Conservation (phyloP, 805 yeast species). For the Wickerhamiella occidentalis region DNA sequence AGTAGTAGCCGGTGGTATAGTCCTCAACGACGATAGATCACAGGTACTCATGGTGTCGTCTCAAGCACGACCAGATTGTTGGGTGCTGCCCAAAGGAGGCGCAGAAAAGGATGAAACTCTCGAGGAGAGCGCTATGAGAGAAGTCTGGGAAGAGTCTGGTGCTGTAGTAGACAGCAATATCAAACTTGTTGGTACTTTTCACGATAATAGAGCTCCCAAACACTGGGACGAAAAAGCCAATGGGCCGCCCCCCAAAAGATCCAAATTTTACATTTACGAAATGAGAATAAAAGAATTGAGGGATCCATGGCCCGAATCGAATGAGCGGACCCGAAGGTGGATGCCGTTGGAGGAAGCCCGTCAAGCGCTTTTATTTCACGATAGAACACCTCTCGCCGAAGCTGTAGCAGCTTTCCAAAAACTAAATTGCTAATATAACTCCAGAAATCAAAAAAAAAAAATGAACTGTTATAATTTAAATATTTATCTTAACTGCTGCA, state of each 20-base stretch:
- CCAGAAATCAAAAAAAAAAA: not conserved
- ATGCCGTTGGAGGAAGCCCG: slow-evolving; percentile 32
- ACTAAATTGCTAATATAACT: not conserved
- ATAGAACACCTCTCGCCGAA: slow-evolving; percentile 25
- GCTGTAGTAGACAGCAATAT: slow-evolving; percentile 49
- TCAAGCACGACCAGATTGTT: slow-evolving; percentile 49
- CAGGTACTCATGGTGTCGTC: slow-evolving; percentile 73
- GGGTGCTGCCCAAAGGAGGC: slow-evolving; percentile 96
- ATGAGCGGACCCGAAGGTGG: slow-evolving; percentile 59
- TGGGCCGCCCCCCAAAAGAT: slow-evolving; percentile 44
- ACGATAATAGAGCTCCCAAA: slow-evolving; percentile 45
- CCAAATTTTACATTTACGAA: slow-evolving; percentile 85
- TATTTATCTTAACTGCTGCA: slow-evolving; percentile 16
- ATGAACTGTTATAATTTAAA: not conserved
- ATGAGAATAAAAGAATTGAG: slow-evolving; percentile 47
- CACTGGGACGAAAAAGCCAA: slow-evolving; percentile 28
- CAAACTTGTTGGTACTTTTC: slow-evolving; percentile 48
- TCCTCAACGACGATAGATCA: slow-evolving; percentile 41
- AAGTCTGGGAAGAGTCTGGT: slow-evolving; percentile 98
- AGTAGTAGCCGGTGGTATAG: slow-evolving; percentile 85
- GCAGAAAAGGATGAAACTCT: slow-evolving; percentile 67
- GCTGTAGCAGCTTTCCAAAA: slow-evolving; percentile 20
- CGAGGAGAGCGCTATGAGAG: slow-evolving; percentile 55
- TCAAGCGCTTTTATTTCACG: slow-evolving; percentile 24
- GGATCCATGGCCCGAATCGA: slow-evolving; percentile 64